Conservation (phyloP, 1,284 basidiomycete species). For the Calocybe gambosa region DNA sequence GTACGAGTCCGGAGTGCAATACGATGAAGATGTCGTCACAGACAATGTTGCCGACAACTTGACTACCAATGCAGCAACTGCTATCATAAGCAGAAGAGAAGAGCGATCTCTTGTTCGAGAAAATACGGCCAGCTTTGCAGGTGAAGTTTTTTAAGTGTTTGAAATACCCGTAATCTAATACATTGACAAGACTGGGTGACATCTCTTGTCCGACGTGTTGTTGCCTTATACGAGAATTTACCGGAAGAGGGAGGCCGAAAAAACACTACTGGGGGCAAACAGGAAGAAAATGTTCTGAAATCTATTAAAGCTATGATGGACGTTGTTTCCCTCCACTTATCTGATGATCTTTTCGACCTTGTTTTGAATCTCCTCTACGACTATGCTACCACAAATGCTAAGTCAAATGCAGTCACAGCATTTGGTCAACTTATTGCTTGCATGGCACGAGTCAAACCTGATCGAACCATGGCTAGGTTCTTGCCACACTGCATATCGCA, state of each 20-base stretch:
- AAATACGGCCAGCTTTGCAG: conserved; percentile 76
- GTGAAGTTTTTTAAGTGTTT: conserved; percentile 29
- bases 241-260: conserved; percentile 88
- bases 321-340: conserved; percentile 83
- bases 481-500: conserved; percentile 76
- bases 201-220: conserved; percentile 80
- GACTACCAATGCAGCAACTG: conserved; percentile 36
- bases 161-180: conserved; percentile 8
- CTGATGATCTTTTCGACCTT: conserved; percentile 82
- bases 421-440: conserved; percentile 88
- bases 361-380: conserved; percentile 83
- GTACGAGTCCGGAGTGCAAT: conserved; percentile 46
- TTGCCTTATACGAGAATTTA: conserved; percentile 87
- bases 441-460: conserved; percentile 76
- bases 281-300: conserved; percentile 79
- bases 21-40: conserved; percentile 49
- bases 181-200: conserved; percentile 73
- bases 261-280: conserved; percentile 80
- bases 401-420: conserved; percentile 85
- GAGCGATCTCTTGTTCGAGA: conserved; percentile 71
- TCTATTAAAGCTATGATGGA: conserved; percentile 82
- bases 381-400: conserved; percentile 82
- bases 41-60: conserved; percentile 41
- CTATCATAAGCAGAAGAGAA: conserved; percentile 57
- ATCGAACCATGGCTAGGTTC: conserved; percentile 76